Conservation (phyloP, 352 stramenopile genomes). For the Globisporangium polare region DNA sequence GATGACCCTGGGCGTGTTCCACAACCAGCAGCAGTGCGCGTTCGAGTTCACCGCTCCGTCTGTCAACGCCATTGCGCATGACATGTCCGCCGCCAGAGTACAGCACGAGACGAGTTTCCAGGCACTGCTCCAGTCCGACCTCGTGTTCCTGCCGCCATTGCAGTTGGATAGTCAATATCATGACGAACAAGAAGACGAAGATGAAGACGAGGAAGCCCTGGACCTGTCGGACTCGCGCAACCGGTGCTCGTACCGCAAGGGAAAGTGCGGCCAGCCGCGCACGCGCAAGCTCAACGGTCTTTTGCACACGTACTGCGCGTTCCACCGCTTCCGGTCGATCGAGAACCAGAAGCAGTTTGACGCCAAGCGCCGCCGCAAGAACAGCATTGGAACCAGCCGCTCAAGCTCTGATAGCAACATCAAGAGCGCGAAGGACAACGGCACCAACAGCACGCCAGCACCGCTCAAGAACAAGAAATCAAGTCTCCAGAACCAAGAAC, state of each 20-base stretch:
- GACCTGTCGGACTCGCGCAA: constrained; percentile 9
- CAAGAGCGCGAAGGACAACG: neutral
- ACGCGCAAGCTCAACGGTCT: constrained; percentile 63
- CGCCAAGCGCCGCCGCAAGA: constrained; percentile 24
- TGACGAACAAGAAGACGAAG: neutral
- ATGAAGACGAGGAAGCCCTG: constrained; percentile 5
- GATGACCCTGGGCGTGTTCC: neutral
- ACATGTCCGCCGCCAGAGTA: neutral
- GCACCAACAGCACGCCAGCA: neutral
- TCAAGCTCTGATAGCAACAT: neutral
- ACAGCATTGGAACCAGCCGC: neutral
- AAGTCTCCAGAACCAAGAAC: neutral
- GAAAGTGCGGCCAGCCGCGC: constrained; percentile 46
- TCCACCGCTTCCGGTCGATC: constrained; percentile 53
- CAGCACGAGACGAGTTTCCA: constrained; percentile 13
- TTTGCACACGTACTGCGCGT: constrained; percentile 60
- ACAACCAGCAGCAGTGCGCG: neutral
- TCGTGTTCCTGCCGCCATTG: neutral
- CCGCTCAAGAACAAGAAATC: neutral
- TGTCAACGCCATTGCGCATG: neutral
- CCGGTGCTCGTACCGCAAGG: constrained; percentile 46
- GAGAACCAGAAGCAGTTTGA: constrained; percentile 59
- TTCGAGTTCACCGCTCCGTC: neutral
- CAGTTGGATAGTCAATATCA: neutral
- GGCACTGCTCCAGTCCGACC: neutral